phyloP scores from a whole-genome alignment of 345 rosid genomes.

The Rhodamnia rubescens region DNA sequence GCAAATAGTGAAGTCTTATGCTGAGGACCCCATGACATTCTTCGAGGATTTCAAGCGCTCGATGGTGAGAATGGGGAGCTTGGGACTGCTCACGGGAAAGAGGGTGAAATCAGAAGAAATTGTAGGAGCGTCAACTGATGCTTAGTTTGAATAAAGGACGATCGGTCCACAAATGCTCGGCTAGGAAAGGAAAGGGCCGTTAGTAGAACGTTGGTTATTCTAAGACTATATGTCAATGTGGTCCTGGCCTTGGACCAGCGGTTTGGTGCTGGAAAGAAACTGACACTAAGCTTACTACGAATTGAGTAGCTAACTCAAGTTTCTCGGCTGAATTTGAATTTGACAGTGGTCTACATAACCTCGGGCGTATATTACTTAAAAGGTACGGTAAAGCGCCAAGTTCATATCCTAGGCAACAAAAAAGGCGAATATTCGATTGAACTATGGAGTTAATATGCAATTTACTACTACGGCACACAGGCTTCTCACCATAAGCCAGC shows the following conservation, averaged over 20 bases:
- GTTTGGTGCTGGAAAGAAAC: not conserved
- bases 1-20: slow-evolving; percentile 40
- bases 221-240: not conserved
- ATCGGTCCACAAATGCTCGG: not conserved
- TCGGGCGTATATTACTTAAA: too few species aligned
- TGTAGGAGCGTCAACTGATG: slow-evolving; percentile 34
- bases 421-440: not conserved
- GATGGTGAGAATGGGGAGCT: slow-evolving; percentile 57
- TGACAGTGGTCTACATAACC: not conserved
- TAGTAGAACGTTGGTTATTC: not conserved
- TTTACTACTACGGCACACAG: not conserved
- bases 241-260: not conserved
- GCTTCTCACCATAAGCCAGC: not conserved
- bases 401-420: not conserved
- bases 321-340: not conserved
- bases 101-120: slow-evolving; percentile 34
- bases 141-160: not conserved
- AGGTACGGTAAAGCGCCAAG: not conserved
- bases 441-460: not conserved
- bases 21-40: slow-evolving; percentile 34
- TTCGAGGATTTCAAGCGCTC: slow-evolving; percentile 54
- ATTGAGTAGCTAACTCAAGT: not conserved
- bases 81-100: slow-evolving; percentile 11
- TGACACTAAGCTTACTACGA: not conserved
- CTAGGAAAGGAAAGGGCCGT: not conserved